phyloP scores from a whole-genome alignment of 176 grass and related monocot genomes.

The Zoysia pacifica region DNA sequence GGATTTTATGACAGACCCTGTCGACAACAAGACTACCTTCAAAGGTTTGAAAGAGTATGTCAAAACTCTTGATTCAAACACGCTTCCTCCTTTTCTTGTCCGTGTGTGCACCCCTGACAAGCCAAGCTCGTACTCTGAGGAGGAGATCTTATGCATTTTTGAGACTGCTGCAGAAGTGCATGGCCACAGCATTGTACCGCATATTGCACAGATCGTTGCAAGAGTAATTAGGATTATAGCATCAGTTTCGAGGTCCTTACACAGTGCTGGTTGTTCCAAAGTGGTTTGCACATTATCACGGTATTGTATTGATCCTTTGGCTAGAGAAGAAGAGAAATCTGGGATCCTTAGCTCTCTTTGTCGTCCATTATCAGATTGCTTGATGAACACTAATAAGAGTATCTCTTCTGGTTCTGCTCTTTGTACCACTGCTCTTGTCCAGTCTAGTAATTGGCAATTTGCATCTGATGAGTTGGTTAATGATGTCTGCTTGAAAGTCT shows the following conservation, averaged over 20 bases:
- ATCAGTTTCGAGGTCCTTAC: conserved; percentile 30
- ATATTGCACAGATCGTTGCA: conserved; percentile 49
- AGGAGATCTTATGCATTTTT: conserved; percentile 58
- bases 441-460: conserved; percentile 63
- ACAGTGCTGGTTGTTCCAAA: conserved; percentile 47
- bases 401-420: conserved; percentile 57
- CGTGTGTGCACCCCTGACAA: conserved; percentile 48
- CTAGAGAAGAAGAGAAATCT: conserved; percentile 47
- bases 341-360: conserved; percentile 49
- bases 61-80: conserved; percentile 53
- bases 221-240: conserved; percentile 47
- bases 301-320: conserved; percentile 56
- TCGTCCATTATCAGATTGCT: conserved; percentile 56
- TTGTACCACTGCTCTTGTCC: conserved; percentile 55
- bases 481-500: conserved; percentile 68
- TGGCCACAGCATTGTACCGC: conserved; percentile 47
- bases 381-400: conserved; percentile 55
- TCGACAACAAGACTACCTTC: conserved; percentile 23
- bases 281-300: conserved; percentile 50
- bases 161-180: conserved; percentile 58
- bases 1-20: conserved; percentile 19
- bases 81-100: conserved; percentile 60
- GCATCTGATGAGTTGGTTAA: conserved; percentile 57
- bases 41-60: conserved; percentile 48
- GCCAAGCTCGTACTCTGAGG: conserved; percentile 14